Evolutionary conservation across 2,329 filamentous ascomycete genomes (phyloP), one percentile per base, ranked within the genome.

Genomic region (Sphaerostilbella broomeana): DNA sequence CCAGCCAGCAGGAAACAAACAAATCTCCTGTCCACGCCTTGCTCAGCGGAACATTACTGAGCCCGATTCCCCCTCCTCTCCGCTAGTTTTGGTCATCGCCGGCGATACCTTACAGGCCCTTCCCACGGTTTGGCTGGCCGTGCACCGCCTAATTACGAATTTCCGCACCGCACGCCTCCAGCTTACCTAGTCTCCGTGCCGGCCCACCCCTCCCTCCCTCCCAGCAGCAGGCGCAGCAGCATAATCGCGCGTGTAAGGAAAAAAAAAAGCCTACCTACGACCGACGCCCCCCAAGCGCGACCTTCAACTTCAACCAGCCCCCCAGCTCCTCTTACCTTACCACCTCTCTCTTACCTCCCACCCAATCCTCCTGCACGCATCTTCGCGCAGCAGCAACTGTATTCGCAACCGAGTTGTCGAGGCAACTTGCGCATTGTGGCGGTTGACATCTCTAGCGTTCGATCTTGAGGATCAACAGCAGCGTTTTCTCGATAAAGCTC

Each of bases 221-320:
- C 13, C n/a, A n/a, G 20, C 27, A 30, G 43, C 47, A 49, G 42
- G 38, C 45, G 47, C 47, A 49, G 35, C 16, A 15, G 30, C 44
- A 44, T 48, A 49, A 47, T 45, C 44, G 45, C 47, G 47, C 47
- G 45, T 44, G 33, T 58, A 49, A 46, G 37, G 33, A 58, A 48
- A 44, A 31, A 46, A 39, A 46, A 42, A 45, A 43, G 35, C 33
- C 35, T 38, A 38, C 38, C 35, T 43, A 43, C 40, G 41, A 38
- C 38, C 35, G 40, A 43, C 40, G 41, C 41, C 41, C 41, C 40
- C 41, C 42, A 44, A 44, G 42, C 54, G 54, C 42, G 42, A 41
- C 54, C 25, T 34, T 28, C 24, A 30, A 35, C 41, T 40, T 35
- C 36, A 36, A 25, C 39, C 41, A 42, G 47, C 49, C 44, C 36